Evolutionary conservation across 2,329 filamentous ascomycete genomes (phyloP).

Genomic region (Mycosphaerelloides madeirae): DNA sequence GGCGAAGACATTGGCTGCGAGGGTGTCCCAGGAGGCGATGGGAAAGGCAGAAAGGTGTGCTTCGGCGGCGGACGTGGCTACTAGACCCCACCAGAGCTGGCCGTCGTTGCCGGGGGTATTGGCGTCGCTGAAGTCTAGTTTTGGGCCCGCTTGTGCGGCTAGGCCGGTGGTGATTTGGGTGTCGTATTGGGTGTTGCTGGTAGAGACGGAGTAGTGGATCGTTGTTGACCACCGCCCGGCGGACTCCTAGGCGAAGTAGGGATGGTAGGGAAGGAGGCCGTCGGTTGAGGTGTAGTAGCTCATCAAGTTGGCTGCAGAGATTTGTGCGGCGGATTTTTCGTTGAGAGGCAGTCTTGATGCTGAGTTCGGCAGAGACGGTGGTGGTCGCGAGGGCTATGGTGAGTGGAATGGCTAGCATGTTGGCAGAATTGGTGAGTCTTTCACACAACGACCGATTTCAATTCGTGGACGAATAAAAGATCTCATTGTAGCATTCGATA

Average conservation of each 20-base stretch:
- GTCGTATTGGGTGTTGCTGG: constrained; percentile 59
- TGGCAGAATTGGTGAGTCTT: too few species aligned
- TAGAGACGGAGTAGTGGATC: constrained; percentile 65
- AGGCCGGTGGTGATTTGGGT: constrained; percentile 56
- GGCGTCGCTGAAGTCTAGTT: constrained; percentile 53
- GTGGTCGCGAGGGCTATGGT: not conserved
- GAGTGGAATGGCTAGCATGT: too few species aligned
- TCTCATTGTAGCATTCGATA: too few species aligned
- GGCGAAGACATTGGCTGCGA: constrained; percentile 74
- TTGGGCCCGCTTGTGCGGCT: constrained; percentile 55
- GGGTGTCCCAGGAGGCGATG: constrained; percentile 55
- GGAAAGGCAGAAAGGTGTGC: constrained; percentile 61
- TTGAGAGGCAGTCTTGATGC: not conserved
- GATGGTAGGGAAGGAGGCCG: constrained; percentile 3
- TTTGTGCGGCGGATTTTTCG: not conserved
- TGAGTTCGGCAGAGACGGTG: not conserved
- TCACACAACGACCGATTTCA: too few species aligned
- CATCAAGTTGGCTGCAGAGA: not conserved
- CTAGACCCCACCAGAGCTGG: constrained; percentile 73
- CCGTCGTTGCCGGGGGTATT: constrained; percentile 47
- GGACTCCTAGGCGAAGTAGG: constrained; percentile 56
- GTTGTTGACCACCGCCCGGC: constrained; percentile 63
- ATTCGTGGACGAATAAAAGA: too few species aligned
- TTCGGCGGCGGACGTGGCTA: constrained; percentile 74
- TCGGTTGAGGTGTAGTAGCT: not conserved